A percentile compares a stretch with the other conserved stretches of the same genome.
Conservation (phyloP, 768 basidiomycete genomes). For the Omphalotus guepiniiformis region DNA sequence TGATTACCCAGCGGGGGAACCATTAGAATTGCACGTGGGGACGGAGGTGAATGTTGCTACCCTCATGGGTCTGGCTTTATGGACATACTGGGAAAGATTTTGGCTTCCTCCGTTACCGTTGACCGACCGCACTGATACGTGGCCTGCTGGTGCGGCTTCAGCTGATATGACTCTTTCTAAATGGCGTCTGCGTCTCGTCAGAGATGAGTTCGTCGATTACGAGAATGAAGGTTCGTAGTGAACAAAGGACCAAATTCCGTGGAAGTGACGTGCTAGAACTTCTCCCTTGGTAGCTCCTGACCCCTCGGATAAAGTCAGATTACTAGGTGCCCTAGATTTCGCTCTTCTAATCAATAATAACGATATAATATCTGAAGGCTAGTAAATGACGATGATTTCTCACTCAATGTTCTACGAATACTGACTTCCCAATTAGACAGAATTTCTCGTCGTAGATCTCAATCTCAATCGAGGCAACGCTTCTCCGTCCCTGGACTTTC, state of each 20-base stretch:
- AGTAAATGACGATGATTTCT: no score
- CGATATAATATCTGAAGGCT: no score
- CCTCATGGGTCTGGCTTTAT: slow-evolving; percentile 67
- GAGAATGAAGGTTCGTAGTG: slow-evolving; percentile 1
- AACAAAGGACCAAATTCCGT: background rate
- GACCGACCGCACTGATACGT: slow-evolving; percentile 19
- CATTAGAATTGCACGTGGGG: slow-evolving; percentile 48
- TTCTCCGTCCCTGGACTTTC: no score
- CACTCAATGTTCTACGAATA: no score
- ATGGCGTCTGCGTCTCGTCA: slow-evolving; percentile 2
- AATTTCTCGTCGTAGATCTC: no score
- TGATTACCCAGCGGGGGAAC: slow-evolving; percentile 33
- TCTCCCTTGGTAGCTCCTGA: background rate
- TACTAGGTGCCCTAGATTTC: background rate
- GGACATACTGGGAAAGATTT: slow-evolving; percentile 62
- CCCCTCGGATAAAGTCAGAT: background rate
- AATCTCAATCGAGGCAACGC: no score
- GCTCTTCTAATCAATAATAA: no score
- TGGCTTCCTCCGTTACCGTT: slow-evolving; percentile 49
- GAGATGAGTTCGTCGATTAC: background rate
- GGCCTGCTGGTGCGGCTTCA: slow-evolving; percentile 7
- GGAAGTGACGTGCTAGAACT: background rate
- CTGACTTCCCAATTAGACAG: no score
- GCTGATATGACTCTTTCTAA: background rate
- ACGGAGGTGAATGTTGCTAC: slow-evolving; percentile 70